Percentiles rank a stretch among this genome's conserved stretches.
phyloP scores from a whole-genome alignment of 2,329 filamentous ascomycete genomes.

The Cordyceps cicadae region DNA sequence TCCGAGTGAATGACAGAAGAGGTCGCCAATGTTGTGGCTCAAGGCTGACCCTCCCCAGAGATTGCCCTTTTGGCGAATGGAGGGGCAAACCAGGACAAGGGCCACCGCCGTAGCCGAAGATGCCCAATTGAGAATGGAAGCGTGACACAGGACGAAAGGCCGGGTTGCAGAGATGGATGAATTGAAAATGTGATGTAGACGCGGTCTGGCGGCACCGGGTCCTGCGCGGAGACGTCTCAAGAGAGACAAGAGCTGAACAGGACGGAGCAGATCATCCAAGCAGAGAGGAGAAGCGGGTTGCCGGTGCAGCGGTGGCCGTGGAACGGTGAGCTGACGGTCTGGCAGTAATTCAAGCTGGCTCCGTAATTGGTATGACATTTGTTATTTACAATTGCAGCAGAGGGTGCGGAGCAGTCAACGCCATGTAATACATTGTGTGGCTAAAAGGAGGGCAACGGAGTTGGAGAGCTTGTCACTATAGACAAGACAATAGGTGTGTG shows the following conservation, averaged over 20 bases:
- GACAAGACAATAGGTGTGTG: background rate
- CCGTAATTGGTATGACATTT: background rate
- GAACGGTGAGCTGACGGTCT: background rate
- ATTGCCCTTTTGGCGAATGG: background rate
- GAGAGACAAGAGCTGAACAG: background rate
- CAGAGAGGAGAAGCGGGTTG: background rate
- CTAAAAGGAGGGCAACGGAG: background rate
- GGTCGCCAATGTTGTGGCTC: background rate
- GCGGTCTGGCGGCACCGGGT: background rate
- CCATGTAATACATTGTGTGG: background rate
- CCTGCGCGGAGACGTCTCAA: background rate
- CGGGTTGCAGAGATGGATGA: background rate
- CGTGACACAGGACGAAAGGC: background rate
- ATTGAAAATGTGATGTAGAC: background rate
- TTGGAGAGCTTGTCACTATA: background rate
- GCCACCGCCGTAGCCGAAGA: background rate
- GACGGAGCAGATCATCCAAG: background rate
- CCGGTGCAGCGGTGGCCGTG: background rate
- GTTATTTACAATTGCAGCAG: background rate
- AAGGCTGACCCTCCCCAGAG: slow-evolving; percentile 5
- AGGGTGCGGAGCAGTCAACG: background rate
- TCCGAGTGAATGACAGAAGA: background rate
- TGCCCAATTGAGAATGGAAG: background rate
- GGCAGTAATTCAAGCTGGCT: background rate
- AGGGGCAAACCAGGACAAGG: background rate